Conservation (phyloP, 371 early-diverging fungal genomes). For the Rhizopus stolonifer region DNA sequence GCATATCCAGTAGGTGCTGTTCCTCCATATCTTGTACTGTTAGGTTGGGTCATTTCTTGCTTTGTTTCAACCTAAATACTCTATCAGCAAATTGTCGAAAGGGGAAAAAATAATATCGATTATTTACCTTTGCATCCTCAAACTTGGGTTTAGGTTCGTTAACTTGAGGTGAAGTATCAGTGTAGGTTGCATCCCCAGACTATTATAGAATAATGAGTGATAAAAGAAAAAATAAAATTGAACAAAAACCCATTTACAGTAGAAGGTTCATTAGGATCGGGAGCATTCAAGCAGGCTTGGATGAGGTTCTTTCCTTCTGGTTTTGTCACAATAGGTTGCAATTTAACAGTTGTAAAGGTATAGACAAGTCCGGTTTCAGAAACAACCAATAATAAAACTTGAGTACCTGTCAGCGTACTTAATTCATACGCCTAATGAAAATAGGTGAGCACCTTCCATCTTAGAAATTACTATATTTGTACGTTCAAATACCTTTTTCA, state of each 20-base stretch:
- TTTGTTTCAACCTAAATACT: not conserved
- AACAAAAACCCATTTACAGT: slow-evolving; percentile 8
- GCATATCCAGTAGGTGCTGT: not conserved
- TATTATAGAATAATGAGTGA: not conserved
- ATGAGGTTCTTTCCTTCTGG: slow-evolving; percentile 94
- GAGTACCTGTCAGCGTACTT: slow-evolving; percentile 95
- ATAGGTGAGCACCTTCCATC: not conserved
- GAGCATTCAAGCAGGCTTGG: slow-evolving; percentile 92
- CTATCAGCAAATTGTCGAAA: not conserved
- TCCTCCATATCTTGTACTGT: not conserved
- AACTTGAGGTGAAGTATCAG: slow-evolving; percentile 14
- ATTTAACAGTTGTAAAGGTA: slow-evolving; percentile 97
- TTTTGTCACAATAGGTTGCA: slow-evolving; percentile 94
- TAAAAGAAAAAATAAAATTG: not conserved
- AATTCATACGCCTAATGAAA: slow-evolving; percentile 88
- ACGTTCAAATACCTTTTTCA: slow-evolving; percentile 84
- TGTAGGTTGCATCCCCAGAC: slow-evolving; percentile 29
- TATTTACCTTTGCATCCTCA: slow-evolving; percentile 18
- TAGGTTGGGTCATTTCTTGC: not conserved
- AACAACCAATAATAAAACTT: slow-evolving; percentile 95
- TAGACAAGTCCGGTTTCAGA: slow-evolving; percentile 99
- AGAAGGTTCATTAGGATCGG: slow-evolving; percentile 50
- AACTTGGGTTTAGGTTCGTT: slow-evolving; percentile 15
- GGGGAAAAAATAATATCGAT: not conserved
- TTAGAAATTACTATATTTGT: slow-evolving; percentile 1